A percentile compares a stretch with the other conserved stretches of the same genome.
phyloP scores from a whole-genome alignment of 1,139 yeast genomes.

The Pichia sp. region DNA sequence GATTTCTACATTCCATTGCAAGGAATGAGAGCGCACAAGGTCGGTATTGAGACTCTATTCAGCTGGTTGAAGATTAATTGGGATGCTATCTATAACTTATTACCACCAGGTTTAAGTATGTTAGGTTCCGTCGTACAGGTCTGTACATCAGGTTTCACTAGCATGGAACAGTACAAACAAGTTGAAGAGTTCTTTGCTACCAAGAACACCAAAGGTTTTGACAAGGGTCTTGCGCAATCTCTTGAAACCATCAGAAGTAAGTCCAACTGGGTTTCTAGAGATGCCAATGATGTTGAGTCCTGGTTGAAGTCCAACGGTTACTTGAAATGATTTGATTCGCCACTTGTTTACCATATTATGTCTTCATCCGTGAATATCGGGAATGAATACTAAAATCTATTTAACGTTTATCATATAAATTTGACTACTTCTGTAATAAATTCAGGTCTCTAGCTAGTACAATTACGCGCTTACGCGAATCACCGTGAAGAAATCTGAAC shows the following conservation, averaged over 20 bases:
- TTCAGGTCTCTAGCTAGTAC: no score
- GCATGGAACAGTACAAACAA: constrained; percentile 44
- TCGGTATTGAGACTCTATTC: constrained; percentile 66
- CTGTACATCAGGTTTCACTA: constrained; percentile 59
- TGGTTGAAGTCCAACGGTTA: constrained; percentile 25
- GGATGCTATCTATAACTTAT: constrained; percentile 52
- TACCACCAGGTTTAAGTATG: constrained; percentile 82
- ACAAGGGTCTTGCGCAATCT: constrained; percentile 51
- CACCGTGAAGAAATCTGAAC: no score
- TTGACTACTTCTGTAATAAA: no score
- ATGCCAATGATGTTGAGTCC: constrained; percentile 23
- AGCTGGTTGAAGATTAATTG: constrained; percentile 72
- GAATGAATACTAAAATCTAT: no score
- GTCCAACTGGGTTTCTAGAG: constrained; percentile 39
- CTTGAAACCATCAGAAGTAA: constrained; percentile 48
- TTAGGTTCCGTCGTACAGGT: constrained; percentile 64
- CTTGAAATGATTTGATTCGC: constrained; percentile 14
- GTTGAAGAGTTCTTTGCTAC: constrained; percentile 47
- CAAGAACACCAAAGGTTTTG: constrained; percentile 57
- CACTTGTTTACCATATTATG: no score
- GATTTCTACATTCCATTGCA: constrained; percentile 75
- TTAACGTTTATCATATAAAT: no score
- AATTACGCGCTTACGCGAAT: no score
- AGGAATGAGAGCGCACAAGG: constrained; percentile 55
- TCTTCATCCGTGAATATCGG: no score